Evolutionary conservation across 495 filamentous ascomycete species (phyloP).

Genomic region (Neurospora sp.): DNA sequence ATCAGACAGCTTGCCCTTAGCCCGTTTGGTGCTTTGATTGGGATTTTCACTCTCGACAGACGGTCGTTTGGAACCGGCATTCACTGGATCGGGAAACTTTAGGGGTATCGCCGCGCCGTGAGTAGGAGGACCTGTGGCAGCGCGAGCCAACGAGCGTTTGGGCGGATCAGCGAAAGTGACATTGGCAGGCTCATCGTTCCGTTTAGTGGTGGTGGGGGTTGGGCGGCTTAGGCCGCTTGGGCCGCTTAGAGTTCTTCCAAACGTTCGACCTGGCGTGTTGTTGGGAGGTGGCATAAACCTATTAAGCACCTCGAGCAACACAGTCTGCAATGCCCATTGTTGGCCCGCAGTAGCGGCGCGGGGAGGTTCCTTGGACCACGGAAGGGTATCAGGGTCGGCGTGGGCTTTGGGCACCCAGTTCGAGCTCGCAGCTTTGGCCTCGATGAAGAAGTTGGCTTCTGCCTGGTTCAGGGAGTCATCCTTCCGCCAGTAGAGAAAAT

Average conservation of each 20-base stretch:
- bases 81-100: neutral
- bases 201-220: neutral
- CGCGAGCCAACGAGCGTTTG: neutral
- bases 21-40: slow-evolving; percentile 4
- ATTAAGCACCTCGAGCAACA: slow-evolving; percentile 9
- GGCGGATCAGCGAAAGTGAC: neutral
- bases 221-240: neutral
- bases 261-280: neutral
- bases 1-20: neutral
- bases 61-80: slow-evolving; percentile 5
- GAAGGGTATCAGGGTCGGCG: slow-evolving; percentile 5
- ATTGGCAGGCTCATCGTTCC: neutral
- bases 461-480: slow-evolving; percentile 5
- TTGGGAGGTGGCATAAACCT: neutral
- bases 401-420: slow-evolving; percentile 14
- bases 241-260: neutral
- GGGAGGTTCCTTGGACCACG: slow-evolving; percentile 1
- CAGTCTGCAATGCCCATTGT: slow-evolving; percentile 8
- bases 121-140: neutral
- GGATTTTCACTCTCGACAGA: slow-evolving; percentile 2
- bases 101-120: neutral
- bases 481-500: slow-evolving; percentile 8
- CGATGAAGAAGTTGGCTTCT: slow-evolving; percentile 9
- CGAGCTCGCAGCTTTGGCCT: slow-evolving; percentile 10
- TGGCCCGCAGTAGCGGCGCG: slow-evolving; percentile 7